phyloP scores from a whole-genome alignment of 768 basidiomycete genomes.

The Wakefieldia striispora region DNA sequence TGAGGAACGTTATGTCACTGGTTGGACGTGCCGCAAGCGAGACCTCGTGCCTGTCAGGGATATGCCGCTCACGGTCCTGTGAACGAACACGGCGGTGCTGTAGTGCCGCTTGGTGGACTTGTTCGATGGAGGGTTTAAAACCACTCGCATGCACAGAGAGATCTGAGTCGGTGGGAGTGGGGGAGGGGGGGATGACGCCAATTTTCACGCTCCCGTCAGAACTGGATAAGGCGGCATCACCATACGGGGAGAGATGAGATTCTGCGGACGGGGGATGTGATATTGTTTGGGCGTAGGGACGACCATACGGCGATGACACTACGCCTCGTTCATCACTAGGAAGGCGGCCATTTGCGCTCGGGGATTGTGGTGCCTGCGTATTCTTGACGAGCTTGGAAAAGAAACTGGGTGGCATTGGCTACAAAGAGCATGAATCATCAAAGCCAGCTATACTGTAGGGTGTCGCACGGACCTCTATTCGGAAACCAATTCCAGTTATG shows the following conservation, averaged over 20 bases:
- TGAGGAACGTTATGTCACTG: slow-evolving; percentile 15
- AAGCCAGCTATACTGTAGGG: too few relatives aligned
- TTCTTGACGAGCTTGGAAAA: slow-evolving; percentile 31
- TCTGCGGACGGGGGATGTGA: slow-evolving; percentile 7
- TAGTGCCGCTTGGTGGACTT: slow-evolving; percentile 11
- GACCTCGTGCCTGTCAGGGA: slow-evolving; percentile 32
- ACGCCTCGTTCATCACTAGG: background rate
- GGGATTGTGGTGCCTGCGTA: slow-evolving; percentile 10
- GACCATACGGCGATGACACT: background rate
- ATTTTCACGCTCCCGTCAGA: slow-evolving; percentile 29
- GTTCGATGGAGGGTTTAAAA: slow-evolving; percentile 14
- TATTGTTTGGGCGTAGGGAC: slow-evolving; percentile 8
- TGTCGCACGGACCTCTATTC: slow-evolving; percentile 5
- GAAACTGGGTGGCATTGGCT: slow-evolving; percentile 29
- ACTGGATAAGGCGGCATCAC: slow-evolving; percentile 3
- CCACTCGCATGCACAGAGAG: slow-evolving; percentile 1
- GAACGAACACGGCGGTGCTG: slow-evolving; percentile 32
- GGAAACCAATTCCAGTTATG: background rate
- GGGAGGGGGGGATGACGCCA: slow-evolving; percentile 32
- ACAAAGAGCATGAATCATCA: background rate
- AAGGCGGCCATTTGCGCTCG: background rate
- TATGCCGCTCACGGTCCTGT: slow-evolving; percentile 27
- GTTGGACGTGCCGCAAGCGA: slow-evolving; percentile 32
- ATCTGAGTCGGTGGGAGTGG: slow-evolving; percentile 19
- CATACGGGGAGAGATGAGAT: slow-evolving; percentile 1